Evolutionary conservation across 108 stramenopile species (phyloP).

Genomic region (Fragilaria crotonensis): DNA sequence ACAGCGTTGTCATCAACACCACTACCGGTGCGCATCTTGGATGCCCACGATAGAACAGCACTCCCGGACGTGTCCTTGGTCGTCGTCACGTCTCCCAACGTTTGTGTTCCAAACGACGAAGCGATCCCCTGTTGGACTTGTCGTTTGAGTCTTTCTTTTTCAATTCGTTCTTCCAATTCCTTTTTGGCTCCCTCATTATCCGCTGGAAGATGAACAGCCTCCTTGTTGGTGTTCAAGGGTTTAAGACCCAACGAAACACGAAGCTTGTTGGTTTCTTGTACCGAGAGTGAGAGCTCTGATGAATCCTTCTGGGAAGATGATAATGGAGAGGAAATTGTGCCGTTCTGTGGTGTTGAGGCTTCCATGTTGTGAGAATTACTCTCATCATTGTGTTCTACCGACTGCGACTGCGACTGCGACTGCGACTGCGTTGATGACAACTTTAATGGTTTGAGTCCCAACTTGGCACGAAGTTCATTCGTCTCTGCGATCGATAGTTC

Average conservation of each 20-base stretch:
- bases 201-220: constrained; percentile 53
- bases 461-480: constrained; percentile 60
- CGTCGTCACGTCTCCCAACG: constrained; percentile 22
- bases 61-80: too few species aligned
- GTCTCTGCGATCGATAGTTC: constrained; percentile 84
- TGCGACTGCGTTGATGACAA: background rate
- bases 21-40: constrained; percentile 33
- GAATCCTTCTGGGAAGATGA: too few species aligned
- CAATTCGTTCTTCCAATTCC: constrained; percentile 42
- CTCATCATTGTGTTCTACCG: too few species aligned
- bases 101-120: constrained; percentile 13
- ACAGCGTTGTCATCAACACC: constrained; percentile 5
- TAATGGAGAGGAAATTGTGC: background rate
- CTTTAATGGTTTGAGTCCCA: constrained; percentile 65
- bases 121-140: constrained; percentile 40
- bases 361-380: background rate
- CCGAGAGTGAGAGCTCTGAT: too few species aligned
- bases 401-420: too few species aligned
- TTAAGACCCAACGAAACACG: constrained; percentile 58
- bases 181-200: constrained; percentile 33
- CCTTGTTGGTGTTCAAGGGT: constrained; percentile 31
- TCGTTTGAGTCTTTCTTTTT: constrained; percentile 41
- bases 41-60: constrained; percentile 66
- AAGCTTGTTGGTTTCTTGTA: constrained; percentile 74
- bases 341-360: background rate